These are phyloP conservation scores for Amniculicola lignicola DNA, from an alignment of 495 filamentous ascomycete species.

Conservation along the genomic window DNA sequence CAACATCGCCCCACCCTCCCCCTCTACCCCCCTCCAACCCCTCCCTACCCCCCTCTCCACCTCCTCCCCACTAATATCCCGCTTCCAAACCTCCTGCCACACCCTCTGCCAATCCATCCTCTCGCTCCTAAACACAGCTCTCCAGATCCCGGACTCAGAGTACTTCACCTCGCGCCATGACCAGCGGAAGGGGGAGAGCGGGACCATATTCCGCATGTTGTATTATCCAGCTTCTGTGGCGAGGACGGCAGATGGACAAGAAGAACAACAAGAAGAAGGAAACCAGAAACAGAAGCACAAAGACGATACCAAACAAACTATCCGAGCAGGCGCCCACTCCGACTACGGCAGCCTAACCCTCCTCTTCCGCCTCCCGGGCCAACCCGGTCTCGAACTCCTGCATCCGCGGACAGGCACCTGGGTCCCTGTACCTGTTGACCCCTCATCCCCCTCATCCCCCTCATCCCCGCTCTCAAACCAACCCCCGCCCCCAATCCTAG, in stretches of 20 bases:
- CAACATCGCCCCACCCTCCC: conserved; percentile 78
- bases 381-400: conserved; percentile 84
- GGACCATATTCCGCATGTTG: conserved; percentile 77
- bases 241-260: too few relatives aligned
- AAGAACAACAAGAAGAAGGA: too few relatives aligned
- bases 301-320: conserved; percentile 45
- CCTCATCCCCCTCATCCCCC: conserved; percentile 31
- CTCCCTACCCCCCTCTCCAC: conserved; percentile 63
- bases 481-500: conserved; percentile 65
- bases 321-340: conserved; percentile 66
- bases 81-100: conserved; percentile 69
- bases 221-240: conserved; percentile 63
- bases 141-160: conserved; percentile 52
- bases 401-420: conserved; percentile 54
- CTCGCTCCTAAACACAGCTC: conserved; percentile 69
- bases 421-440: conserved; percentile 61
- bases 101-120: conserved; percentile 69
- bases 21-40: conserved; percentile 72
- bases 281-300: conserved; percentile 17
- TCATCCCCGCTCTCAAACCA: conserved; percentile 76
- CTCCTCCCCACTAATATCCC: conserved; percentile 57
- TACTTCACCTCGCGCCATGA: conserved; percentile 79
- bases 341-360: conserved; percentile 67
- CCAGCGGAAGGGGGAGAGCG: conserved; percentile 55
- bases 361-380: conserved; percentile 73